Conservation (phyloP, 2,329 filamentous ascomycete species). For the Epichloe bromicola region DNA sequence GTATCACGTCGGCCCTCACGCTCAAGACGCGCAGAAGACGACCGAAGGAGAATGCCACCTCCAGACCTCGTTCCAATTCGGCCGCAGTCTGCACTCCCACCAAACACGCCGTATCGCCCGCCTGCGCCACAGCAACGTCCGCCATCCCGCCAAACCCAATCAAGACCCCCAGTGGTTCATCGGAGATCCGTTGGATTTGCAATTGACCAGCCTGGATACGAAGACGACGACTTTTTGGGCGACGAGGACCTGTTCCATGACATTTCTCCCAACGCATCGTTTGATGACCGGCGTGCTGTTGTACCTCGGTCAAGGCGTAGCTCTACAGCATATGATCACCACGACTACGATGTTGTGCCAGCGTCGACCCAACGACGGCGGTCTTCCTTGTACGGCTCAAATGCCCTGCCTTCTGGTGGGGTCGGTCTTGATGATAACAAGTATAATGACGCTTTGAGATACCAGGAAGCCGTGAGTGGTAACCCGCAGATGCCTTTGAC, state of each 20-base stretch:
- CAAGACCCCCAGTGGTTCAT: constrained; percentile 17
- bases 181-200: constrained; percentile 21
- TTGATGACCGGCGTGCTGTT: constrained; percentile 20
- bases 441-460: constrained; percentile 25
- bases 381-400: constrained; percentile 27
- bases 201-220: constrained; percentile 16
- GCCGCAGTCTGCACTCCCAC: constrained; percentile 21
- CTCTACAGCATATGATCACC: constrained; percentile 25
- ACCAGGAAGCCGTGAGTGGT: constrained; percentile 40
- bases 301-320: constrained; percentile 21
- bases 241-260: constrained; percentile 27
- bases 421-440: constrained; percentile 25
- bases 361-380: constrained; percentile 23
- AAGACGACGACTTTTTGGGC: constrained; percentile 25
- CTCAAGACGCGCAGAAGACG: constrained; percentile 29
- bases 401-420: constrained; percentile 20
- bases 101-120: constrained; percentile 17
- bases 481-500: constrained; percentile 36
- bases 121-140: constrained; percentile 14
- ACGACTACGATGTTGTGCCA: constrained; percentile 27
- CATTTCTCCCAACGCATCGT: constrained; percentile 20
- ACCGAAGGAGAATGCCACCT: constrained; percentile 36
- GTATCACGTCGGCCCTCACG: constrained; percentile 30
- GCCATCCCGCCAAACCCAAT: constrained; percentile 14
- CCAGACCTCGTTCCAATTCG: constrained; percentile 23